Percentiles rank a stretch among this genome's conserved stretches.
Evolutionary conservation across 164 flowering plant genomes (phyloP).

Genomic region (Buxus sempervirens): DNA sequence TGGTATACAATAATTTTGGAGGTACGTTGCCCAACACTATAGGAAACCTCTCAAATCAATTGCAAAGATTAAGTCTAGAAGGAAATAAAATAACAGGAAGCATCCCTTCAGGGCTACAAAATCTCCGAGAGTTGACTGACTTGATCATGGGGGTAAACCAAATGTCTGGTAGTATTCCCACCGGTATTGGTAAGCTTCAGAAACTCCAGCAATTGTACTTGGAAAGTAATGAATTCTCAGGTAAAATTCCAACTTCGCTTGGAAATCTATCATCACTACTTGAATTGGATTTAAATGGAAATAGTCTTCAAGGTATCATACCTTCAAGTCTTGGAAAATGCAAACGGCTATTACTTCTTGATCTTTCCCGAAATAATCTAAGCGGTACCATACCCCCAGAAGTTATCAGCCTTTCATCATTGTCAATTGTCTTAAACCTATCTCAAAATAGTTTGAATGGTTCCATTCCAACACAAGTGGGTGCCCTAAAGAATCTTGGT

Average conservation of each 20-base stretch:
- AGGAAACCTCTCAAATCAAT: constrained; percentile 7
- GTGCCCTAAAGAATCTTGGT: background rate
- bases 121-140: background rate
- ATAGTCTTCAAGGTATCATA: background rate
- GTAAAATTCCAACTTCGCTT: constrained; percentile 5
- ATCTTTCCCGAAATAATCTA: background rate
- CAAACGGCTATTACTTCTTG: background rate
- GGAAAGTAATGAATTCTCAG: background rate
- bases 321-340: background rate
- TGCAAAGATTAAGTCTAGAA: background rate
- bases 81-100: constrained; percentile 7
- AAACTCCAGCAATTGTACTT: background rate
- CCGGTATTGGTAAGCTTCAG: background rate
- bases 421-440: background rate
- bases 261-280: constrained; percentile 3
- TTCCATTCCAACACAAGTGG: background rate
- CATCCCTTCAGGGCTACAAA: constrained; percentile 3
- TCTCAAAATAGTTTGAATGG: background rate
- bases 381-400: background rate
- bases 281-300: background rate
- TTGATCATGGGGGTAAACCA: background rate
- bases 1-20: background rate
- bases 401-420: background rate
- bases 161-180: constrained; percentile 7
- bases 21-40: constrained; percentile 6